Evolutionary conservation across 169 alveolate species (phyloP).

Genomic region (Cryptosporidium muris): DNA sequence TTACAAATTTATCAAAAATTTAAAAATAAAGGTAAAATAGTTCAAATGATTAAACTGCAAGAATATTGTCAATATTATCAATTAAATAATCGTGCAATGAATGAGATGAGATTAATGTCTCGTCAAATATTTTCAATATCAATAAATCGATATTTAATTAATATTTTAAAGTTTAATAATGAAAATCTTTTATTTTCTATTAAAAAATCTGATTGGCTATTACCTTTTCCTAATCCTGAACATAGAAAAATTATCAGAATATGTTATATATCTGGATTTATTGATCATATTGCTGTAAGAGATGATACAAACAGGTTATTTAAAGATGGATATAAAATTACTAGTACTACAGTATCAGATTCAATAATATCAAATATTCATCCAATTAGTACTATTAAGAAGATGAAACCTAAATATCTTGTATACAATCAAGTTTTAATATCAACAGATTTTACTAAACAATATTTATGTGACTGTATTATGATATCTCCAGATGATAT

Average conservation of each 20-base stretch:
- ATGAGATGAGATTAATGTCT: constrained; percentile 56
- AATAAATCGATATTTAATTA: constrained; percentile 16
- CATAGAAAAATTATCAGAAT: constrained; percentile 30
- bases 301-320: constrained; percentile 18
- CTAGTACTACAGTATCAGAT: not conserved
- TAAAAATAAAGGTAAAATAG: not conserved
- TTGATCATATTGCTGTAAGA: constrained; percentile 61
- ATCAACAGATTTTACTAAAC: constrained; percentile 1
- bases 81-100: constrained; percentile 29
- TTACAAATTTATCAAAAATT: constrained; percentile 23
- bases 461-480: constrained; percentile 28
- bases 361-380: constrained; percentile 6
- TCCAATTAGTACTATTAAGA: constrained; percentile 25
- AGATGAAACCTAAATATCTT: constrained; percentile 16
- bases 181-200: not conserved
- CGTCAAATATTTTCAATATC: constrained; percentile 17
- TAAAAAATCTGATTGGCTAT: constrained; percentile 6
- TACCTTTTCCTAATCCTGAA: constrained; percentile 8
- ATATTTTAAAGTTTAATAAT: not conserved
- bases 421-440: constrained; percentile 35
- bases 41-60: not conserved
- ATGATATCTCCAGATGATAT: constrained; percentile 63
- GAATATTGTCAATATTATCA: constrained; percentile 18
- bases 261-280: constrained; percentile 35
- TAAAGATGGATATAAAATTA: constrained; percentile 5